These are phyloP conservation scores for Saccharata proteae DNA, from an alignment of 2,329 filamentous ascomycete genomes.

Conservation along the genomic window DNA sequence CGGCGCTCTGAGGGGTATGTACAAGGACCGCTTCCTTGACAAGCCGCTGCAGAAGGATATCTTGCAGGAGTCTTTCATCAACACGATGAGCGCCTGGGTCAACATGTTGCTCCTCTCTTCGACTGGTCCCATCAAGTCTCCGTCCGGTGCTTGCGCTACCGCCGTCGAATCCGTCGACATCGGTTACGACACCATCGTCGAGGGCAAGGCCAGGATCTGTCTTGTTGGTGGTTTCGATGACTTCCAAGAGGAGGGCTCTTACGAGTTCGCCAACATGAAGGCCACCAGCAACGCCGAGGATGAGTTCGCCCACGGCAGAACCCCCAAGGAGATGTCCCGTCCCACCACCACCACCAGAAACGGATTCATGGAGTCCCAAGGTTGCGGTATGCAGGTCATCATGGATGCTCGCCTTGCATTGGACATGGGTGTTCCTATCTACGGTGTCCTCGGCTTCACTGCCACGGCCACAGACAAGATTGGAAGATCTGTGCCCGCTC, in stretches of 20 bases:
- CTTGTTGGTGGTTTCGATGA: conserved; percentile 98
- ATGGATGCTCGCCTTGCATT: conserved; percentile 94
- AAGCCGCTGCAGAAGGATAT: conserved; percentile 98
- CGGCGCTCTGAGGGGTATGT: conserved; percentile 87
- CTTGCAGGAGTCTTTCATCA: conserved; percentile 98
- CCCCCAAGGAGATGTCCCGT: conserved; percentile 93
- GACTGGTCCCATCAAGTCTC: conserved; percentile 96
- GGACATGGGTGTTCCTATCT: conserved; percentile 97
- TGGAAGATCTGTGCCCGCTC: conserved; percentile 89
- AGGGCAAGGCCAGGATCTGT: conserved; percentile 95
- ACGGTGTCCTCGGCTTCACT: conserved; percentile 85
- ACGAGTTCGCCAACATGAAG: conserved; percentile 99
- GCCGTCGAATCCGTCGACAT: conserved; percentile 96
- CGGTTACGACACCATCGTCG: conserved; percentile 95
- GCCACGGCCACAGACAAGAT: conserved; percentile 99
- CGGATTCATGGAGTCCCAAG: conserved; percentile 99
- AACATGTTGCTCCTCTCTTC: conserved; percentile 98
- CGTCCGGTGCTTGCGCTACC: conserved; percentile 93
- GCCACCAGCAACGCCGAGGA: conserved; percentile 97
- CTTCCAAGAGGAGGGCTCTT: conserved; percentile 97
- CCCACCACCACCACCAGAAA: conserved; percentile 93
- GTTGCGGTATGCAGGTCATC: conserved; percentile 94
- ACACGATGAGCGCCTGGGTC: conserved; percentile 99
- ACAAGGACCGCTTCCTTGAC: conserved; percentile 93
- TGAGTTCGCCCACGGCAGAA: conserved; percentile 89